Percentiles rank a stretch among this genome's conserved stretches.
Conservation (phyloP, 2,329 filamentous ascomycete genomes). For the Scytalidium sp. region DNA sequence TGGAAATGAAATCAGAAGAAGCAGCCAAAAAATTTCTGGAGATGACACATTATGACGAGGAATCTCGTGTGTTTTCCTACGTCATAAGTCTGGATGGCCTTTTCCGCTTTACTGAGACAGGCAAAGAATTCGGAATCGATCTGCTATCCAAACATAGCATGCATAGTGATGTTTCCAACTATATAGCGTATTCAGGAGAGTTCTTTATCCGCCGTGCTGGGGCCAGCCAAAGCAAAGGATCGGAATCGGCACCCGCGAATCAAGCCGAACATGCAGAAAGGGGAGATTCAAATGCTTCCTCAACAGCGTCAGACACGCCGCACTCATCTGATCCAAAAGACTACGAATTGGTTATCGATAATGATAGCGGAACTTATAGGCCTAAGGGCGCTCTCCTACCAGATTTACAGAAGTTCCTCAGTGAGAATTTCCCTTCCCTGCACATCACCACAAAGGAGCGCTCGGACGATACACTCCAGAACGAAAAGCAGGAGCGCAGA, state of each 20-base stretch:
- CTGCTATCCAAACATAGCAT: conserved; percentile 93
- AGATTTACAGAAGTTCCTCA: conserved; percentile 66
- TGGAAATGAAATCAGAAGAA: conserved; percentile 63
- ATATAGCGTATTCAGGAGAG: conserved; percentile 89
- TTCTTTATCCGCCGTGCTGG: conserved; percentile 80
- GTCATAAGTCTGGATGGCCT: conserved; percentile 84
- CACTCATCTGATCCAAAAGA: conserved; percentile 47
- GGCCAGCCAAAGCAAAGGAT: conserved; percentile 43
- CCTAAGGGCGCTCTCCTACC: conserved; percentile 78
- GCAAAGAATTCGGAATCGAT: conserved; percentile 93
- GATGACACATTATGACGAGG: conserved; percentile 82
- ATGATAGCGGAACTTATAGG: conserved; percentile 90
- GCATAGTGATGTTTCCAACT: conserved; percentile 89
- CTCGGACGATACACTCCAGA: conserved; percentile 69
- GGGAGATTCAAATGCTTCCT: conserved; percentile 43
- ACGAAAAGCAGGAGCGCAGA: conserved; percentile 74
- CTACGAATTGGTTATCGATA: conserved; percentile 92
- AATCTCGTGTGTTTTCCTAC: conserved; percentile 86
- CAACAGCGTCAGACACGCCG: conserved; percentile 40
- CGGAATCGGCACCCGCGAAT: conserved; percentile 29
- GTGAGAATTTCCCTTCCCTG: conserved; percentile 72
- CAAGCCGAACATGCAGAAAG: conserved; percentile 42
- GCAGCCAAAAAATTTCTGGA: conserved; percentile 80
- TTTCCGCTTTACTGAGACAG: conserved; percentile 90
- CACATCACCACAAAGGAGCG: conserved; percentile 73